Conservation (phyloP, 2,329 filamentous ascomycete genomes). For the Alternaria hordeiaustralica region DNA sequence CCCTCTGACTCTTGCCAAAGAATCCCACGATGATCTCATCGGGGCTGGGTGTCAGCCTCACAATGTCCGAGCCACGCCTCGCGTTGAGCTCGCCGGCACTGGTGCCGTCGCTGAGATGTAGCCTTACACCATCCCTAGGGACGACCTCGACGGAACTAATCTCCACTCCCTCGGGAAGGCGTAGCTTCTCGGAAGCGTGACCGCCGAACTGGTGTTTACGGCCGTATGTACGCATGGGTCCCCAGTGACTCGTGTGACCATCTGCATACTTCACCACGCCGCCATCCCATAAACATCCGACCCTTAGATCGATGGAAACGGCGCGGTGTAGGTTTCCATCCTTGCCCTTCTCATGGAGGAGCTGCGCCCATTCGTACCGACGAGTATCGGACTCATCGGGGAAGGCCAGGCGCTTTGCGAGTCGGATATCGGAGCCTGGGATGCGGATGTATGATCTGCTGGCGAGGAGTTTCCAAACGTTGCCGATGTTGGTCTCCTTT, state of each 20-base stretch:
- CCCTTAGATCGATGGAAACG: slow-evolving; percentile 53
- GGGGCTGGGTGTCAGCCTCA: slow-evolving; percentile 35
- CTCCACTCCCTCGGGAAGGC: slow-evolving; percentile 32
- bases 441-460: slow-evolving; percentile 46
- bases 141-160: slow-evolving; percentile 45
- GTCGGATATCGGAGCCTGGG: slow-evolving; percentile 47
- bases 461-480: slow-evolving; percentile 46
- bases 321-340: slow-evolving; percentile 49
- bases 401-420: slow-evolving; percentile 51
- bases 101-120: slow-evolving; percentile 40
- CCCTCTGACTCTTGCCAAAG: slow-evolving; percentile 48
- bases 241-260: slow-evolving; percentile 53
- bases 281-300: slow-evolving; percentile 55
- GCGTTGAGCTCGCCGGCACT: slow-evolving; percentile 40
- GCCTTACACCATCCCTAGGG: slow-evolving; percentile 30
- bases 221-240: slow-evolving; percentile 32
- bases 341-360: slow-evolving; percentile 21
- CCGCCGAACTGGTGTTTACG: slow-evolving; percentile 43
- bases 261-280: slow-evolving; percentile 56
- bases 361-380: slow-evolving; percentile 28
- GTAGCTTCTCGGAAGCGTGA: slow-evolving; percentile 36
- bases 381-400: slow-evolving; percentile 16
- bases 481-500: slow-evolving; percentile 37
- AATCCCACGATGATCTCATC: slow-evolving; percentile 57
- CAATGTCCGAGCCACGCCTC: slow-evolving; percentile 13